phyloP scores from a whole-genome alignment of 345 rosid species.

The Salix udensis region DNA sequence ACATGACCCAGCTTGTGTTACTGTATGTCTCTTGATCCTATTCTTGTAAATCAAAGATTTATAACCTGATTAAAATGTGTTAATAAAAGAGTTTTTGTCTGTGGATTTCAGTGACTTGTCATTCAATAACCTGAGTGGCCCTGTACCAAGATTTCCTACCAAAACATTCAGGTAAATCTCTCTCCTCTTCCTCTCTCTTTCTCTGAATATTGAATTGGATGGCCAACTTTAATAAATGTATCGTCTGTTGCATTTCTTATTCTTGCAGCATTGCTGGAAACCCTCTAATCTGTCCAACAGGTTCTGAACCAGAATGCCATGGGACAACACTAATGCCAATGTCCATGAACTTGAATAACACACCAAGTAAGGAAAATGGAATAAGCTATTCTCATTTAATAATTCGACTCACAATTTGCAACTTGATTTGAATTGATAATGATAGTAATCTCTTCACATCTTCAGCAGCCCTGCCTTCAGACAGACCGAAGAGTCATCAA shows the following conservation, averaged over 20 bases:
- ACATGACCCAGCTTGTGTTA: constrained; percentile 82
- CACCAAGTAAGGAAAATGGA: constrained; percentile 47
- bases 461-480: constrained; percentile 39
- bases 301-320: constrained; percentile 82
- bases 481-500: constrained; percentile 54
- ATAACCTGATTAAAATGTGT: not conserved
- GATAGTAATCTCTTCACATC: constrained; percentile 11
- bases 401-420: not conserved
- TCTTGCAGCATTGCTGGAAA: constrained; percentile 78
- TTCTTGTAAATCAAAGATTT: constrained; percentile 1
- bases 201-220: constrained; percentile 3
- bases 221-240: not conserved
- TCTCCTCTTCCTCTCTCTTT: constrained; percentile 11
- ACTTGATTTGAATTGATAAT: constrained; percentile 4
- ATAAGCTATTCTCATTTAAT: not conserved
- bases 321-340: constrained; percentile 82
- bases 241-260: constrained; percentile 5
- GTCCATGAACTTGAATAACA: constrained; percentile 88
- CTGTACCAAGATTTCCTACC: constrained; percentile 80
- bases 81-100: constrained; percentile 2
- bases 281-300: constrained; percentile 80
- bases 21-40: constrained; percentile 51
- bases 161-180: constrained; percentile 76
- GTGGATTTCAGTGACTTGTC: constrained; percentile 71
- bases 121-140: constrained; percentile 84